Conservation (phyloP, 2,329 filamentous ascomycete genomes). For the Xylariaceae sp. region DNA sequence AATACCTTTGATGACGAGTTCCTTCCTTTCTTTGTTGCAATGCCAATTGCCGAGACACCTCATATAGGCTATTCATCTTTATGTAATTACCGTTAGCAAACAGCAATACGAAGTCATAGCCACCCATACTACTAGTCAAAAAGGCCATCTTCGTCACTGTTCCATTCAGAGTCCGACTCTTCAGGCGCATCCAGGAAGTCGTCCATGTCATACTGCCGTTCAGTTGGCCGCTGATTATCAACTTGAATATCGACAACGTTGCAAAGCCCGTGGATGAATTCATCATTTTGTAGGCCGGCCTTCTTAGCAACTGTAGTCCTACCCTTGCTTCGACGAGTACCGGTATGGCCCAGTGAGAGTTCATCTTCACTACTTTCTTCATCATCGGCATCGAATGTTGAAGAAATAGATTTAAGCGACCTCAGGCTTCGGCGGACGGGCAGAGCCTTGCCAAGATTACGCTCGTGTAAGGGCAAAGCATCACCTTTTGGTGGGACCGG, state of each 20-base stretch:
- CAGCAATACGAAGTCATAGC: too few relatives aligned
- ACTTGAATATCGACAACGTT: slow-evolving; percentile 73
- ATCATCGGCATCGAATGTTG: slow-evolving; percentile 41
- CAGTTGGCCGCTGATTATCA: slow-evolving; percentile 76
- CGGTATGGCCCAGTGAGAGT: slow-evolving; percentile 31
- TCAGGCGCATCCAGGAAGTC: slow-evolving; percentile 71
- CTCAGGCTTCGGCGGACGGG: slow-evolving; percentile 33
- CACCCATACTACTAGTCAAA: slow-evolving; percentile 27
- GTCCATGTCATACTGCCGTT: slow-evolving; percentile 71
- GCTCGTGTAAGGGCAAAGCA: slow-evolving; percentile 7
- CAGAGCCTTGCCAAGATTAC: slow-evolving; percentile 21
- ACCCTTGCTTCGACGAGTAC: slow-evolving; percentile 12
- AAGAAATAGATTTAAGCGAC: slow-evolving; percentile 24
- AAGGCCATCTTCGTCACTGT: slow-evolving; percentile 49
- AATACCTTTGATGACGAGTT: neutral
- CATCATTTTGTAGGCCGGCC: slow-evolving; percentile 17
- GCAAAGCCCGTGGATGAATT: slow-evolving; percentile 71
- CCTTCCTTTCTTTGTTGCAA: neutral
- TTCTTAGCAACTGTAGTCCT: slow-evolving; percentile 27
- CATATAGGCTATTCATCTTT: too few relatives aligned
- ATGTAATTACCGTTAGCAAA: too few relatives aligned
- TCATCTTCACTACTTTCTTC: slow-evolving; percentile 45
- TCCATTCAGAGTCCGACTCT: slow-evolving; percentile 63
- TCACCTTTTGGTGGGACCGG: slow-evolving; percentile 28
- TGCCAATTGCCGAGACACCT: neutral